phyloP scores from a whole-genome alignment of 345 rosid genomes.

The Citrus australasica region DNA sequence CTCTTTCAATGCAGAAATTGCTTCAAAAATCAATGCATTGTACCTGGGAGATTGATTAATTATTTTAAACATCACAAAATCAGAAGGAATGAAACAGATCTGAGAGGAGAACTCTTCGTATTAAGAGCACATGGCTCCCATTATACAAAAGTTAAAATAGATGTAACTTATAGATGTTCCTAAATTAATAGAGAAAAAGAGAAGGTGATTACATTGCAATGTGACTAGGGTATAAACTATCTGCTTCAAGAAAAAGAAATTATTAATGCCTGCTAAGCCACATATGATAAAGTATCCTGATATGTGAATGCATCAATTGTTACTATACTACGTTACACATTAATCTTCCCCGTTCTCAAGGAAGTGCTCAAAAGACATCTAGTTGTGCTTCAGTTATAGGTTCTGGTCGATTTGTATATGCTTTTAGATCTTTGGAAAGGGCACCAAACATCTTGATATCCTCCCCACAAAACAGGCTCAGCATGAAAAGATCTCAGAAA shows the following conservation, averaged over 20 bases:
- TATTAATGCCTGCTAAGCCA: neutral
- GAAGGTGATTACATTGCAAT: neutral
- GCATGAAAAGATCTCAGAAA: neutral
- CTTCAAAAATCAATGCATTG: conserved; percentile 75
- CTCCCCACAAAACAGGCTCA: neutral
- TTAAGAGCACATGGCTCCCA: neutral
- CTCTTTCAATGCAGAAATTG: conserved; percentile 55
- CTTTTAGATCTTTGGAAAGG: neutral
- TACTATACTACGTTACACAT: neutral
- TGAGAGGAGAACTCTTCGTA: neutral
- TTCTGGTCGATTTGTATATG: neutral
- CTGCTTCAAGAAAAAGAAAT: neutral
- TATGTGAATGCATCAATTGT: neutral
- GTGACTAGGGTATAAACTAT: neutral
- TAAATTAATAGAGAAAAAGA: neutral
- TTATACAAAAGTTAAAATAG: neutral
- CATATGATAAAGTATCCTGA: neutral
- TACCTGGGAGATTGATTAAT: conserved; percentile 38
- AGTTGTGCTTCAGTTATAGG: neutral
- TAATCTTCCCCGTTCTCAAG: neutral
- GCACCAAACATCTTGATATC: neutral
- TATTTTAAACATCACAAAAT: conserved; percentile 2
- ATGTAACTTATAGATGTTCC: neutral
- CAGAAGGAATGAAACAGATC: neutral
- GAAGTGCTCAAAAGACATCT: neutral